phyloP scores from a whole-genome alignment of 108 stramenopile species.

The Pseudonitzschia multiseries region DNA sequence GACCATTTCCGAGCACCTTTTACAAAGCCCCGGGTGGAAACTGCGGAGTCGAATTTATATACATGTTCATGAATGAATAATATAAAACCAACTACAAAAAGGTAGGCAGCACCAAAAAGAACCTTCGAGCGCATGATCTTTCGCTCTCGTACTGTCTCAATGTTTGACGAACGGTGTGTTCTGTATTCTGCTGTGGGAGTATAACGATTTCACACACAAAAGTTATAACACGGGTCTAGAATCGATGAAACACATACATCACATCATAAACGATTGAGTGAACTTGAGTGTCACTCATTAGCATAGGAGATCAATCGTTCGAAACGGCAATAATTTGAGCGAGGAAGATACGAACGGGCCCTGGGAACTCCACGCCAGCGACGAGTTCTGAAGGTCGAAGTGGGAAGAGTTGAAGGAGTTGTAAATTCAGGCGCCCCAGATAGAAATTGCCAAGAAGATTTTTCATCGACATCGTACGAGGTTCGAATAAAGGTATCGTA shows the following conservation, averaged over 20 bases:
- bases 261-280: background rate
- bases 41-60: background rate
- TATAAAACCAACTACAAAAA: background rate
- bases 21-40: background rate
- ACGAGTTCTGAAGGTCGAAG: background rate
- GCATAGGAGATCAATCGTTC: background rate
- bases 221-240: background rate
- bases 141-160: slow-evolving; percentile 7
- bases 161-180: slow-evolving; percentile 4
- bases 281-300: background rate
- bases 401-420: background rate
- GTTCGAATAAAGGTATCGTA: too few relatives aligned
- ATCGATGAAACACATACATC: background rate
- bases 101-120: background rate
- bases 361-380: too few relatives aligned
- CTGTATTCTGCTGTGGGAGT: background rate
- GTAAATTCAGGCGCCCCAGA: background rate
- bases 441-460: background rate
- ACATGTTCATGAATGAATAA: background rate
- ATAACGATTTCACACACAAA: background rate
- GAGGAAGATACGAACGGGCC: background rate
- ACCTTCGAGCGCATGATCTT: background rate
- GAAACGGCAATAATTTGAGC: background rate
- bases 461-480: background rate
- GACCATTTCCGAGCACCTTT: background rate